Conservation (phyloP, 2,329 filamentous ascomycete species). For the Colletotrichum incanum region DNA sequence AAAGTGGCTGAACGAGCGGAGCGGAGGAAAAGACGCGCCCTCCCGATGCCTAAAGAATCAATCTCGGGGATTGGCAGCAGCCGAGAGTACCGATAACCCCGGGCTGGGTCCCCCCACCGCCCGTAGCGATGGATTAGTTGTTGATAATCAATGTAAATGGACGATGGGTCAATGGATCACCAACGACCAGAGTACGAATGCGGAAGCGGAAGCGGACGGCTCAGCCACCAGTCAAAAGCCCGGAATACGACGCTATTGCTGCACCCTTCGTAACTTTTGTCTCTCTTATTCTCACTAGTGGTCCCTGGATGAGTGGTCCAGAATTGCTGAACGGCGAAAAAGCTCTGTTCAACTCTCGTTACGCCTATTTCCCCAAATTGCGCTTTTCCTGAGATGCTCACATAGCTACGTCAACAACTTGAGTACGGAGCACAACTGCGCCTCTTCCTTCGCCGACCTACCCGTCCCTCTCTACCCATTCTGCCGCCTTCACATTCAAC, state of each 20-base stretch:
- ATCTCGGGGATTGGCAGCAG: conserved; percentile 29
- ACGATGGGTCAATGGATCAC: background rate
- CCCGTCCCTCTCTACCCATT: background rate
- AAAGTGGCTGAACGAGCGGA: conserved; percentile 12
- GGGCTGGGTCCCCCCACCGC: conserved; percentile 13
- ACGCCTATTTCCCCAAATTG: background rate
- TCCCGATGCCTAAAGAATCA: conserved; percentile 1
- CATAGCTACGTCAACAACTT: background rate
- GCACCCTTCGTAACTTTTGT: conserved; percentile 31
- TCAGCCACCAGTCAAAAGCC: conserved; percentile 30
- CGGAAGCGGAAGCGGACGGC: conserved; percentile 34
- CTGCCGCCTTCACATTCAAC: background rate
- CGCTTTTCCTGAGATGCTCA: background rate
- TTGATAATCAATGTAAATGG: background rate
- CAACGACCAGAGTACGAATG: conserved; percentile 30
- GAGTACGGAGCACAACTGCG: background rate
- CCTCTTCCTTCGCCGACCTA: background rate
- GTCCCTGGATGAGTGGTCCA: background rate
- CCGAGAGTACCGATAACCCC: conserved; percentile 38
- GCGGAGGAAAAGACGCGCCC: background rate
- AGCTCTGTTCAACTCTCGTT: background rate
- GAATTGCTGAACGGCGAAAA: background rate
- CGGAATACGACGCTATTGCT: conserved; percentile 36
- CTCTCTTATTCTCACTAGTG: background rate
- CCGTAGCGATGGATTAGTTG: conserved; percentile 13